A percentile compares a stretch with the other conserved stretches of the same genome.
These are phyloP conservation scores for Herpotrichia juniperi DNA, from an alignment of 2,329 filamentous ascomycete species.

Conservation along the genomic window DNA sequence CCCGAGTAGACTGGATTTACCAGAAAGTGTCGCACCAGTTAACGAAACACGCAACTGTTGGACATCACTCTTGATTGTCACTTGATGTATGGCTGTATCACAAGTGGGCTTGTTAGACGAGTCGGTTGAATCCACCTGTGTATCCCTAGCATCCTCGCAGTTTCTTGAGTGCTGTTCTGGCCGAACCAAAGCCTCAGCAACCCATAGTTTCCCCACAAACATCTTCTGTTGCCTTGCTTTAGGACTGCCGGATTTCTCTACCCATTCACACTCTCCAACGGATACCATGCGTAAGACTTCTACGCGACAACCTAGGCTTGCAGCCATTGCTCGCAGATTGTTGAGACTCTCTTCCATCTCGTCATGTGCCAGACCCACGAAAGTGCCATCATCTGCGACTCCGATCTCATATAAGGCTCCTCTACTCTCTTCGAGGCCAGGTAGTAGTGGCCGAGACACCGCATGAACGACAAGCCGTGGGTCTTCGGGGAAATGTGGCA, in stretches of 20 bases:
- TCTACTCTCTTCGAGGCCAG: slow-evolving; percentile 88
- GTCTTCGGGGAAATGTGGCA: slow-evolving; percentile 76
- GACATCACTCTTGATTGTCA: slow-evolving; percentile 10
- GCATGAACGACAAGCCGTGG: slow-evolving; percentile 65
- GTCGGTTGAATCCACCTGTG: slow-evolving; percentile 11
- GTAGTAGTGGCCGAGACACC: slow-evolving; percentile 61
- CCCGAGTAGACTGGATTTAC: slow-evolving; percentile 89
- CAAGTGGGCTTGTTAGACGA: background rate
- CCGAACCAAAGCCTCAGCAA: slow-evolving; percentile 87
- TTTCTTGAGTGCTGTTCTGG: slow-evolving; percentile 55
- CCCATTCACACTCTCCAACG: slow-evolving; percentile 85
- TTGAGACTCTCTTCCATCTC: slow-evolving; percentile 90
- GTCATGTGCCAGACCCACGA: slow-evolving; percentile 85
- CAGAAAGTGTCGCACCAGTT: slow-evolving; percentile 86
- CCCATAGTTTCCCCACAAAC: slow-evolving; percentile 68
- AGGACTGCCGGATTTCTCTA: slow-evolving; percentile 51
- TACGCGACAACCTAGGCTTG: slow-evolving; percentile 85
- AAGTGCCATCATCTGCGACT: slow-evolving; percentile 89
- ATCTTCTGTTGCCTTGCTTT: slow-evolving; percentile 20
- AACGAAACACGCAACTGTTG: slow-evolving; percentile 85
- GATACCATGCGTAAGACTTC: slow-evolving; percentile 80
- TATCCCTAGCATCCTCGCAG: slow-evolving; percentile 11
- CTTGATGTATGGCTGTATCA: background rate
- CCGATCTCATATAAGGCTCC: slow-evolving; percentile 97
- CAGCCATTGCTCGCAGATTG: slow-evolving; percentile 88